Percentiles rank a stretch among this genome's conserved stretches.
phyloP scores from a whole-genome alignment of 306 rosid species.

The Sicyos baderoa region DNA sequence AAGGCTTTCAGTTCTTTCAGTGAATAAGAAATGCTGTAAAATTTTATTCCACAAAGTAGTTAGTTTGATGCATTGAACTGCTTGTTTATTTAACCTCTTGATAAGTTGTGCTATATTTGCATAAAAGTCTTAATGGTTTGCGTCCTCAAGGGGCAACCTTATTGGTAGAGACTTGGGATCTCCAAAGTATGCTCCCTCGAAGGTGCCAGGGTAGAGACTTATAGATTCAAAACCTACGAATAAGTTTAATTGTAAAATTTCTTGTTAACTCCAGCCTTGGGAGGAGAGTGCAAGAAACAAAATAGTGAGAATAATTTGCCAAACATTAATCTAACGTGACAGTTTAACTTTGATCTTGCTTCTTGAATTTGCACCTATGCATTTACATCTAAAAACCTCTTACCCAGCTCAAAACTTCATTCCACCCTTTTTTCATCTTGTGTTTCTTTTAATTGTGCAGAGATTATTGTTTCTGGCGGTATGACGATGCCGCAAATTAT shows the following conservation, averaged over 20 bases:
- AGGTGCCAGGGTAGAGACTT: too few relatives aligned
- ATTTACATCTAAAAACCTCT: background rate
- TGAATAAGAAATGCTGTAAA: background rate
- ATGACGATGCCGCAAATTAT: constrained; percentile 87
- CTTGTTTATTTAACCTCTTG: background rate
- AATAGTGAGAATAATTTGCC: too few relatives aligned
- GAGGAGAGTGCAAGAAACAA: too few relatives aligned
- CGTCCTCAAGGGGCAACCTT: too few relatives aligned
- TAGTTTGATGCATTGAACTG: background rate
- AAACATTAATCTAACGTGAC: background rate
- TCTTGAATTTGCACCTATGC: background rate
- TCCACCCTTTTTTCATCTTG: background rate
- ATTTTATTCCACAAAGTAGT: background rate
- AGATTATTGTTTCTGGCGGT: constrained; percentile 83
- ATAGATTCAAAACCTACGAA: too few relatives aligned
- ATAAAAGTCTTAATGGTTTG: background rate
- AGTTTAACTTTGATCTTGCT: background rate
- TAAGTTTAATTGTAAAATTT: too few relatives aligned
- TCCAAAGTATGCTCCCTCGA: too few relatives aligned
- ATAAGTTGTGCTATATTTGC: background rate
- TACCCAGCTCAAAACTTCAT: background rate
- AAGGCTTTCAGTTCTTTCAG: background rate
- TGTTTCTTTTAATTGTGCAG: constrained; percentile 33
- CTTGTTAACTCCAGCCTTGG: too few relatives aligned
- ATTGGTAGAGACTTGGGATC: too few relatives aligned